Conservation (phyloP, 371 early-diverging fungal species). For the Batkoa obscura region DNA sequence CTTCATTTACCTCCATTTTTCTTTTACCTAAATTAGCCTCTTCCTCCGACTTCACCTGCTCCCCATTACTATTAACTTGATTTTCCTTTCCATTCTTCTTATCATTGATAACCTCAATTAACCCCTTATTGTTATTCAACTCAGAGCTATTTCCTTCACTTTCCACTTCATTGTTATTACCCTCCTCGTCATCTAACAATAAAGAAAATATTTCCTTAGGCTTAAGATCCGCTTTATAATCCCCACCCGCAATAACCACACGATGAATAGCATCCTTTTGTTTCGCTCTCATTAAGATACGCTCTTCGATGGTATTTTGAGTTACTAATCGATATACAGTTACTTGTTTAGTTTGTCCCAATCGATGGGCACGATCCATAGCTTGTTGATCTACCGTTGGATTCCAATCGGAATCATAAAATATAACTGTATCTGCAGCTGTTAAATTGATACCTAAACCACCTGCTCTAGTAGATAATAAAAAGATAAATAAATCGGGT, state of each 20-base stretch:
- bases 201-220: constrained; percentile 74
- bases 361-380: constrained; percentile 94
- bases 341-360: constrained; percentile 94
- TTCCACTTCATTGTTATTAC: not conserved
- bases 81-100: too few species aligned
- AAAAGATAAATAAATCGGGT: constrained; percentile 86
- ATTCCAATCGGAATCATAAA: constrained; percentile 99
- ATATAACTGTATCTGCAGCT: constrained; percentile 98
- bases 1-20: too few species aligned
- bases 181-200: constrained; percentile 58
- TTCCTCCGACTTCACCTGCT: too few species aligned
- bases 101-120: not conserved
- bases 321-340: constrained; percentile 84
- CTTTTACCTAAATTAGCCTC: too few species aligned
- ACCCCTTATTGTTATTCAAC: not conserved
- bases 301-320: constrained; percentile 81
- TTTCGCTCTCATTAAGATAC: constrained; percentile 72
- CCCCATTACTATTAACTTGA: not conserved
- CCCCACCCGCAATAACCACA: constrained; percentile 92
- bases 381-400: constrained; percentile 96
- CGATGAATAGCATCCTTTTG: constrained; percentile 95
- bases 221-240: constrained; percentile 61
- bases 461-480: constrained; percentile 97
- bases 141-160: not conserved
- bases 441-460: constrained; percentile 98